Percentiles rank a stretch among this genome's conserved stretches.
phyloP scores from a whole-genome alignment of 2,329 filamentous ascomycete species.

The Penicillium sp. region DNA sequence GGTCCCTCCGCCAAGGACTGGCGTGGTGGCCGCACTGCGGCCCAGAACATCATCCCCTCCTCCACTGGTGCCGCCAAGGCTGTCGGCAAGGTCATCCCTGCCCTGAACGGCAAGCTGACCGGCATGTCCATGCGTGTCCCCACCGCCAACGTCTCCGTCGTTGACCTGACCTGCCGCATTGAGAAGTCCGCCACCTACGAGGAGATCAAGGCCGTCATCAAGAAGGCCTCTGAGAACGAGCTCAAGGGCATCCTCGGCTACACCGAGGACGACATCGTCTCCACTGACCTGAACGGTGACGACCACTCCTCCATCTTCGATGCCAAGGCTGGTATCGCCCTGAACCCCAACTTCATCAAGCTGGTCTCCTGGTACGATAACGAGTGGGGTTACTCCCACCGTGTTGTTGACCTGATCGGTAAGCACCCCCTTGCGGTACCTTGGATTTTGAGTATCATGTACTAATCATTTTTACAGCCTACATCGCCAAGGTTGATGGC shows the following conservation, averaged over 20 bases:
- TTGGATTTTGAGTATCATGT: neutral
- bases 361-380: conserved; percentile 98
- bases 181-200: conserved; percentile 78
- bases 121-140: conserved; percentile 99
- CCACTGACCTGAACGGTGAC: conserved; percentile 90
- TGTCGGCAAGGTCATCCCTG: conserved; percentile 99
- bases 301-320: conserved; percentile 96
- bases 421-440: conserved; percentile 20
- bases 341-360: conserved; percentile 99
- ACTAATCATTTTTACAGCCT: conserved; percentile 53
- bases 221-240: conserved; percentile 77
- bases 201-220: conserved; percentile 89
- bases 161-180: conserved; percentile 91
- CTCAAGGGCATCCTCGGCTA: conserved; percentile 93
- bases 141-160: conserved; percentile 97
- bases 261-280: conserved; percentile 97
- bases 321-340: conserved; percentile 96
- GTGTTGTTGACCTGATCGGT: conserved; percentile 74
- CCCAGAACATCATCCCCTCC: conserved; percentile 99
- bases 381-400: conserved; percentile 99
- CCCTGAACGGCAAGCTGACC: conserved; percentile 98
- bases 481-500: conserved; percentile 76
- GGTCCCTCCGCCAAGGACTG: conserved; percentile 98
- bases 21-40: conserved; percentile 97
- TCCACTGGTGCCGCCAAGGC: conserved; percentile 99